Conservation (phyloP, 1,284 basidiomycete genomes). For the Trametes hirsuta region DNA sequence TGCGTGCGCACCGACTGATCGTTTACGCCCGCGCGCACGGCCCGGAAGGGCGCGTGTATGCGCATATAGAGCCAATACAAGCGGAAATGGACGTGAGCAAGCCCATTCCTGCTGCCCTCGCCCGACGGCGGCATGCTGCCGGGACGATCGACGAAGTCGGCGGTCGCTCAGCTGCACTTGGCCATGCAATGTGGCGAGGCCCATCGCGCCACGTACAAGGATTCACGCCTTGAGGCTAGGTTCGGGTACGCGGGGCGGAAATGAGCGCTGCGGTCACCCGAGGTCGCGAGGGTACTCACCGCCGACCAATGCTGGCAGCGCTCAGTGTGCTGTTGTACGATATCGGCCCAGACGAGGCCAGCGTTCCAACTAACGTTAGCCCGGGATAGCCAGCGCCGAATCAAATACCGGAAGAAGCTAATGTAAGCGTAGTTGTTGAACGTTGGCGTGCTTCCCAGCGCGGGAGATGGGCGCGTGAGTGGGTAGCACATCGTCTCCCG, state of each 20-base stretch:
- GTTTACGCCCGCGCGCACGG: conserved; percentile 3
- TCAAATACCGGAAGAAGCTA: not conserved
- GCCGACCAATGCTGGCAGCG: no score
- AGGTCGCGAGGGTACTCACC: no score
- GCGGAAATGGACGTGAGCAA: not conserved
- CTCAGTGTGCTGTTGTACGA: no score
- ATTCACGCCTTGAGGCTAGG: not conserved
- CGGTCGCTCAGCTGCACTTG: no score
- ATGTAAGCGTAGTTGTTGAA: not conserved
- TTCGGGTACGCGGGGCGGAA: not conserved
- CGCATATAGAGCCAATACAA: not conserved
- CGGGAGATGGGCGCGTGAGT: conserved; percentile 15
- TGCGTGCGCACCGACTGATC: not conserved
- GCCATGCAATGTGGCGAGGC: not conserved
- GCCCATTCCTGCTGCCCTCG: no score
- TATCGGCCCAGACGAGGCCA: not conserved
- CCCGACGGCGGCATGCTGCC: no score
- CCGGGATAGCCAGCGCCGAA: not conserved
- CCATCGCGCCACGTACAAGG: not conserved
- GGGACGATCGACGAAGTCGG: no score
- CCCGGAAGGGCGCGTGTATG: not conserved
- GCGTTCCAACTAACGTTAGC: not conserved
- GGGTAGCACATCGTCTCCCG: conserved; percentile 6
- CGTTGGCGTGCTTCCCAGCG: not conserved
- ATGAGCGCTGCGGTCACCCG: not conserved